Base-by-base conservation (phyloP, 2,329 filamentous ascomycete species). In the Zymoseptoria passerinii region DNA sequence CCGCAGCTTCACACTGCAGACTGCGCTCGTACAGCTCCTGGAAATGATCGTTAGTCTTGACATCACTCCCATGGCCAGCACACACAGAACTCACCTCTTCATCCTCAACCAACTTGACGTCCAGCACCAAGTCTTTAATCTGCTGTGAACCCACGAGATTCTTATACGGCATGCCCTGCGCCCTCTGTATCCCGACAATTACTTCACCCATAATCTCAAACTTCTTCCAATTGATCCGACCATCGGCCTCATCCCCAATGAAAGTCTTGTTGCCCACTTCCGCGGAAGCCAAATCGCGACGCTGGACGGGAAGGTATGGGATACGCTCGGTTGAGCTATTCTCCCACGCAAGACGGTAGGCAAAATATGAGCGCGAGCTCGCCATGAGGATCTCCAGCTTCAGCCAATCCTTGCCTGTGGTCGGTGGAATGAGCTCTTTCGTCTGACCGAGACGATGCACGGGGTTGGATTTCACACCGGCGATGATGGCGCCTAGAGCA, bases 281-380 rank as follows among this genome's bases (percentile, higher is more conserved):
- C 0, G 94, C 92, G 10, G 89, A 90, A 1, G 96, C 90, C 23
- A 99, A 80, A 74, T 99, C 94, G 63, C 92, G 83, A 50, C 90
- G 84, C 70, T 95, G 90, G 28, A 97, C 80, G 1, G 94, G 92
- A 54, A 97, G 86, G 72, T 95, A 97, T 0, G 94, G 94, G 51
- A 99, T 97, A 28, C 92, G 83, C 64, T 95, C 90, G 9, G 89
- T 78, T 1, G 90, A 88, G 18, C 90, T 95, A 71, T 97, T 99
- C 67, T 96, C 92, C 92, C 94, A 97, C 0, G 94, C 94, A 28
- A 97, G 77, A n/a, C 94, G 88, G 74, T 99, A 99, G 8, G 92
- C 90, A 64, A 92, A 95, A 72, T 96, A 89, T 63, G 89, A 92
- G 75, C 94, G 94, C 66, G 92, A 88, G 4, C 90, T 90, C 35